A percentile compares a stretch with the other conserved stretches of the same genome.
Conservation (phyloP, 2,329 filamentous ascomycete genomes). For the Colletotrichum phormii region DNA sequence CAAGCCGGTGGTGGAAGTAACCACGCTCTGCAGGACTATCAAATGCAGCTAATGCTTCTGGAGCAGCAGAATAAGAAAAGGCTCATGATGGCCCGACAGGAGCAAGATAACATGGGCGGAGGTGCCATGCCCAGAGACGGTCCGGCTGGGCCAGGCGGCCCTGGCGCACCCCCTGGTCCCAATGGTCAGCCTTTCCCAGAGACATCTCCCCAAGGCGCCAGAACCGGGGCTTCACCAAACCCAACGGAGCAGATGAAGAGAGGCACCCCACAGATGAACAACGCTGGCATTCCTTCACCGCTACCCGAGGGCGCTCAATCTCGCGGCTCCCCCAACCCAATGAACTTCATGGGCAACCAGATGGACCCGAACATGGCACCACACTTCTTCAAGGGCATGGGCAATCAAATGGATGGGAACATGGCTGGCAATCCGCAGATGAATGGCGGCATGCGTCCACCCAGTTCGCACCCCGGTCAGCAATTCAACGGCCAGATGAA, state of each 20-base stretch:
- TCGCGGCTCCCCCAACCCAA: slow-evolving; percentile 72
- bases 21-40: slow-evolving; percentile 86
- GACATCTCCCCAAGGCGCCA: slow-evolving; percentile 76
- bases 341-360: slow-evolving; percentile 72
- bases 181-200: slow-evolving; percentile 75
- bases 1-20: slow-evolving; percentile 71
- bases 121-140: slow-evolving; percentile 62
- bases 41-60: slow-evolving; percentile 89
- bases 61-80: slow-evolving; percentile 91
- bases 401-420: slow-evolving; percentile 62
- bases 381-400: slow-evolving; percentile 69
- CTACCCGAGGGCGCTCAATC: slow-evolving; percentile 77
- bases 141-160: slow-evolving; percentile 63
- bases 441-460: slow-evolving; percentile 76
- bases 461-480: slow-evolving; percentile 73
- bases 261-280: slow-evolving; percentile 78
- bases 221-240: slow-evolving; percentile 80
- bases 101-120: slow-evolving; percentile 72
- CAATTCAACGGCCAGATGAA: slow-evolving; percentile 70
- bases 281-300: slow-evolving; percentile 76
- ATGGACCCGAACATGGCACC: slow-evolving; percentile 71
- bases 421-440: slow-evolving; percentile 67
- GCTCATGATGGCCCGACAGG: slow-evolving; percentile 83
- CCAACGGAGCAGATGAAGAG: slow-evolving; percentile 84
- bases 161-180: slow-evolving; percentile 65